Conservation (phyloP, 257 asterid species). For the Nicotiana tabacum region DNA sequence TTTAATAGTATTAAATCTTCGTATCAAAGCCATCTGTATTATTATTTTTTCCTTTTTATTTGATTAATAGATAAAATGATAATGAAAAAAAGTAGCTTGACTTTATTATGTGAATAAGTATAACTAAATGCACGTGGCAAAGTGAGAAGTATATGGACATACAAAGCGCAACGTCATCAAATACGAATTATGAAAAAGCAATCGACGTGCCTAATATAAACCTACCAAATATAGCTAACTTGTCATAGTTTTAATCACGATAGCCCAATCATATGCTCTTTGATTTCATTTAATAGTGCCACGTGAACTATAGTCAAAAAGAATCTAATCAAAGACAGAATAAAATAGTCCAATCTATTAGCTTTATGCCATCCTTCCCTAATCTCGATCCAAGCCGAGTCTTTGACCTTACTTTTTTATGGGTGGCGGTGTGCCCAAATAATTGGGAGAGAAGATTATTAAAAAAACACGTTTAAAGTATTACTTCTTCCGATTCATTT, state of each 20-base stretch:
- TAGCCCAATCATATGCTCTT: not conserved
- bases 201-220: constrained; percentile 22
- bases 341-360: not conserved
- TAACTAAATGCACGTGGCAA: not conserved
- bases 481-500: too few relatives aligned
- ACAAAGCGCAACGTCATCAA: constrained; percentile 17
- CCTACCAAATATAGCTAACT: constrained; percentile 17
- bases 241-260: not conserved
- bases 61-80: not conserved
- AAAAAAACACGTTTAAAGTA: too few relatives aligned
- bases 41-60: not conserved
- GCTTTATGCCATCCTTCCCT: too few relatives aligned
- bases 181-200: not conserved
- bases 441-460: too few relatives aligned
- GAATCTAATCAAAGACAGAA: not conserved
- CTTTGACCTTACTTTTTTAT: too few relatives aligned
- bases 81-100: not conserved
- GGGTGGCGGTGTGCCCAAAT: too few relatives aligned
- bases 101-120: not conserved
- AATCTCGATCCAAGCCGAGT: too few relatives aligned
- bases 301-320: constrained; percentile 25
- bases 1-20: too few relatives aligned
- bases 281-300: not conserved
- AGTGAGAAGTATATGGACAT: not conserved
- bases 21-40: not conserved